phyloP scores from a whole-genome alignment of 2,329 filamentous ascomycete genomes.

The Scedosporium minutisporum region DNA sequence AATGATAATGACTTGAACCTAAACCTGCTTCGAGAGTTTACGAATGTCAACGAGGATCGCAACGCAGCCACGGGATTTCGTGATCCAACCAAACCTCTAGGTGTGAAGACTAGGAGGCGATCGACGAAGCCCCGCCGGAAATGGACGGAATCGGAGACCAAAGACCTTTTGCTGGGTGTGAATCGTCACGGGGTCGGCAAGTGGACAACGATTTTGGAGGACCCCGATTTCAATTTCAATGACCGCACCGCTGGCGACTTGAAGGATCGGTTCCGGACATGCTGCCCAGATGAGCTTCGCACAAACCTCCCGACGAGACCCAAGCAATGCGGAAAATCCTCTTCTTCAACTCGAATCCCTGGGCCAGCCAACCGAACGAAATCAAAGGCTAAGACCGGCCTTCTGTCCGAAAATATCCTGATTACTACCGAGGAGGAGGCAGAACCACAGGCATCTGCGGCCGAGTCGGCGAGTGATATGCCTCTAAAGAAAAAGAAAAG shows the following conservation, averaged over 20 bases:
- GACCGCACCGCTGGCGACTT: constrained; percentile 51
- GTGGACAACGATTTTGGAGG: constrained; percentile 56
- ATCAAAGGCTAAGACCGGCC: constrained; percentile 34
- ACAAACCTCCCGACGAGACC: constrained; percentile 7
- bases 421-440: constrained; percentile 29
- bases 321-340: neutral
- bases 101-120: constrained; percentile 37
- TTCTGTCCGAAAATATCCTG: constrained; percentile 48
- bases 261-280: constrained; percentile 58
- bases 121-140: constrained; percentile 49
- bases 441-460: neutral
- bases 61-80: neutral
- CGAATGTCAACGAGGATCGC: constrained; percentile 20
- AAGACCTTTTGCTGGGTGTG: constrained; percentile 50
- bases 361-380: constrained; percentile 14
- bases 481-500: constrained; percentile 35
- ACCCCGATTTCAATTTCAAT: constrained; percentile 51
- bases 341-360: constrained; percentile 6
- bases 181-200: constrained; percentile 54
- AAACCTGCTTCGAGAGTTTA: constrained; percentile 32
- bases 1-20: constrained; percentile 35
- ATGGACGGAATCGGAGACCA: constrained; percentile 58
- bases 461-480: constrained; percentile 1
- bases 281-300: constrained; percentile 52
- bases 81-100: neutral